Base-by-base conservation (phyloP, 2,329 filamentous ascomycete genomes). In the Graphilbum sp. region DNA sequence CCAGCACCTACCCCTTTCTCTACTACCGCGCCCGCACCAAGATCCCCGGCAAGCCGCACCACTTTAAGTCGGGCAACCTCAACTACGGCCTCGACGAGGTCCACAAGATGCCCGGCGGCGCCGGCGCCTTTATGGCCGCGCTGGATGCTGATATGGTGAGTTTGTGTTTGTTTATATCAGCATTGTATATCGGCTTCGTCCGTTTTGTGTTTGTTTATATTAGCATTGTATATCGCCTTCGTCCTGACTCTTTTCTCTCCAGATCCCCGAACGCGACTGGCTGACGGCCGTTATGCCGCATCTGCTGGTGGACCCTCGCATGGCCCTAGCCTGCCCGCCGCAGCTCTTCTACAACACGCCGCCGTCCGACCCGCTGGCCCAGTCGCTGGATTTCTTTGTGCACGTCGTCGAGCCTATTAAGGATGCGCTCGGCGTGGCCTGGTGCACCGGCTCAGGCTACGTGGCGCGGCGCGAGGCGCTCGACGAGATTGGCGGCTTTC, bases 51-150 rank as follows among this genome's bases (percentile, higher is more conserved):
- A 54, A 62, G 16, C 63, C 64, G 3, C 61, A 70, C 45, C 66
- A 72, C 47, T 76, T 72, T 59, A 78, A 78, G 57, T 71, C 73
- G 2, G 72, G 73, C 32, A 78, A 78, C 49, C 56, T 78, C 36
- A 77, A 75, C 53, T 68, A 71, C 39, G 74, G 68, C 30, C 53
- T 72, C n/a, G 64, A 72, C 13, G 59, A 63, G 41, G 58, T 63
- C 3, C 57, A 60, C 18, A 48, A 54, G 19, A 54, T 75, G 30
- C 66, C 67, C 2, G 69, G 67, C 16, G 70, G 70, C 19, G 60
- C 67, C 18, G 62, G 61, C 24, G 60, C 69, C 45, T 77, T 62
- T 50, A 70, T 78, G 51, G 73, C 71, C 13, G 67, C 68, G 30
- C 55, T 79, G 27, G 74, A 79, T 49, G 74, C 73, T 16, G 75